Evolutionary conservation across 148 eudicot genomes (phyloP).

Genomic region (Camellia lanceoleosa): DNA sequence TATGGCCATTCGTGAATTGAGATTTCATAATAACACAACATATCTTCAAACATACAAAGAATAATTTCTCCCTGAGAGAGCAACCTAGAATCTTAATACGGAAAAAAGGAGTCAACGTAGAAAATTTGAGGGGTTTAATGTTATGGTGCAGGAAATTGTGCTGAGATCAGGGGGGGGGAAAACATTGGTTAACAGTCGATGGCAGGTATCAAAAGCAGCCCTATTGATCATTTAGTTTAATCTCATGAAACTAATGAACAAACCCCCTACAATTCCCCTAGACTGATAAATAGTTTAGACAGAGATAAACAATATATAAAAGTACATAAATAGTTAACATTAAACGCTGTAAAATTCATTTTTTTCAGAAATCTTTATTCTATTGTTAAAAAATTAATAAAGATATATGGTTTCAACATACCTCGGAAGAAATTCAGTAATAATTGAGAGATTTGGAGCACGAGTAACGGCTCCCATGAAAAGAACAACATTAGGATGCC

Average conservation of each 20-base stretch:
- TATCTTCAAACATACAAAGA: background rate
- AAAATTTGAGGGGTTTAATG: background rate
- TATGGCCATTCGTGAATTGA: background rate
- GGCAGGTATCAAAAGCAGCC: background rate
- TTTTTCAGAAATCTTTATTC: background rate
- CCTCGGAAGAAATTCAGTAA: slow-evolving; percentile 98
- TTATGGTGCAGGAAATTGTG: background rate
- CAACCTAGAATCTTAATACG: background rate
- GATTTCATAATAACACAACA: slow-evolving; percentile 5
- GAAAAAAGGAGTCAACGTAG: background rate
- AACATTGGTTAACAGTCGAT: background rate
- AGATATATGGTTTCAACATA: slow-evolving; percentile 31
- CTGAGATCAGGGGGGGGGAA: background rate
- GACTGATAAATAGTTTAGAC: background rate
- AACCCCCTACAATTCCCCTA: background rate
- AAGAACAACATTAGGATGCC: slow-evolving; percentile 94
- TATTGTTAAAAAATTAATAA: background rate
- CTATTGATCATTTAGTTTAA: background rate
- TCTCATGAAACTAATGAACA: background rate
- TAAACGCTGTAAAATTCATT: background rate
- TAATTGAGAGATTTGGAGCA: slow-evolving; percentile 90
- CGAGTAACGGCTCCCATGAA: slow-evolving; percentile 99
- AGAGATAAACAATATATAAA: background rate
- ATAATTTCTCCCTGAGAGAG: background rate
- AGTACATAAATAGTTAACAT: background rate